Evolutionary conservation across 2,329 filamentous ascomycete species (phyloP), one percentile per base, ranked within the genome.

Genomic region (Chaetoscypha palmicola): DNA sequence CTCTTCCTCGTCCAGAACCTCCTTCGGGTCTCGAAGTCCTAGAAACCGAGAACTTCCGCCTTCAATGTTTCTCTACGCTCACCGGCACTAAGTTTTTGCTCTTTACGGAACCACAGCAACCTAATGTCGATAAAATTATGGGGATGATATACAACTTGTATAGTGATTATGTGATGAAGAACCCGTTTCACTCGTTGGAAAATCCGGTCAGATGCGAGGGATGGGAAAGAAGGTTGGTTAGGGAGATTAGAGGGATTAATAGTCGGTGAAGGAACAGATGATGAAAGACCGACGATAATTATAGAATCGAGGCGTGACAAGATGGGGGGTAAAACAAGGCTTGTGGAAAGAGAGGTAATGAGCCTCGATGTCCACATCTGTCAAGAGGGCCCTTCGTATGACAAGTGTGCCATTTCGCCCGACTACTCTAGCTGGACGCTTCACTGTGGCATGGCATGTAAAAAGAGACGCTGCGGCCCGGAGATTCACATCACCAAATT

Each of bases 161-260:
- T 69, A 78, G 87, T 39, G 92, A 98, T 66, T 97, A 87, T 64
- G 92, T 98, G 56, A 97, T 96, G 88, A 98, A 97, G 74, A 98
- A 98, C 65, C 92, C 92, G 1, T 98, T 98, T 62, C 97, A 97
- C 68, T 90, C 92, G 61, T 73, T 95, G 45, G 92, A 98, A 69
- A 98, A 97, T 90, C 92, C 92, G 5, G 80, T 98, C 42, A 76
- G 92, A 49, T 95, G 92, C 67, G 92, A 97, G 62, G 85, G 88
- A 57, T 98, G 96, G 69, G 92, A 98, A 64, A 75, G 90, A 57
- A 87, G 87, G 65, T 65, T 96, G 52, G 76, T 77, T 53, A 86
- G 81, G 28, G 94, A 90, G 66, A 79, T 95, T 58, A 80, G 87
- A 61, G 77, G 79, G 61, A 74, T 81, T 56, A 83, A 83, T 60